Percentiles rank a stretch among this genome's conserved stretches.
Evolutionary conservation across 2,329 filamentous ascomycete species (phyloP).

Genomic region (Salinomyces thailandicus): DNA sequence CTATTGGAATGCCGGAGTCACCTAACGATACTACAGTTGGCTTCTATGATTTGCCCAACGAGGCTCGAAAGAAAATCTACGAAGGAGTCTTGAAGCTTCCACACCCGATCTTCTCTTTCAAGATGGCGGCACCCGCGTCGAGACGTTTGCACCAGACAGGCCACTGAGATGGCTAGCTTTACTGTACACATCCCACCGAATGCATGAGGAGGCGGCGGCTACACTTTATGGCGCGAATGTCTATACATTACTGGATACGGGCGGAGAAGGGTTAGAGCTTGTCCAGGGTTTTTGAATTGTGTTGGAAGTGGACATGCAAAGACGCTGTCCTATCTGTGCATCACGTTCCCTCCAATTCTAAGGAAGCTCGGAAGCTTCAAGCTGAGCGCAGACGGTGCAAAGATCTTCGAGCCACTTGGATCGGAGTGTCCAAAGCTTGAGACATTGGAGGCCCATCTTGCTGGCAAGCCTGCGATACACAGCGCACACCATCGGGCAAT

Average conservation of each 20-base stretch:
- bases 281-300: neutral
- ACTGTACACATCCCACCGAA: neutral
- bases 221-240: neutral
- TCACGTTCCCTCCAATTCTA: neutral
- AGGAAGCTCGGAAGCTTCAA: neutral
- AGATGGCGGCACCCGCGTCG: neutral
- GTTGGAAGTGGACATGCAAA: neutral
- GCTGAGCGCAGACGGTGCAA: neutral
- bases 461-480: neutral
- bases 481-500: neutral
- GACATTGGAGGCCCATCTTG: neutral
- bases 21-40: neutral
- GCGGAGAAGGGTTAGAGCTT: neutral
- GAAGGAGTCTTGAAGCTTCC: neutral
- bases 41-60: neutral
- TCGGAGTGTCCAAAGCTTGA: neutral
- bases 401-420: neutral
- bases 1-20: neutral
- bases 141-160: neutral
- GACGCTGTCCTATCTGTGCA: neutral
- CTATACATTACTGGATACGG: neutral
- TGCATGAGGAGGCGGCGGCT: neutral
- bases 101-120: neutral
- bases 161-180: neutral
- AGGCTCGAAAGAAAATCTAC: neutral